Evolutionary conservation across 1,139 yeast genomes (phyloP).

Genomic region (Meyerozyma carpophila): DNA sequence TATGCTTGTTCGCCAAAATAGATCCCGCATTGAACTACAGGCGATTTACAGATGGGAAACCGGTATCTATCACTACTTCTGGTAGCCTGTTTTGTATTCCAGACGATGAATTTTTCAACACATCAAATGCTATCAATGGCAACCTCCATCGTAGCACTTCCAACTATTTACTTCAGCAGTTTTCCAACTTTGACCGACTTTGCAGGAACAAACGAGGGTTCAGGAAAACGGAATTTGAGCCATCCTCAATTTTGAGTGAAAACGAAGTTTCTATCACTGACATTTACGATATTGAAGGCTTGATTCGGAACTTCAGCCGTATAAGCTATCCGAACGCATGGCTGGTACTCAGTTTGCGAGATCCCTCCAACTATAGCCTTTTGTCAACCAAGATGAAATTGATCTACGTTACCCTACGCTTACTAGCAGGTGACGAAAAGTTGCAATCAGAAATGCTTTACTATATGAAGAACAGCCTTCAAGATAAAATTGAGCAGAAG

Average conservation of each 20-base stretch:
- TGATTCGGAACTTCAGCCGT: not conserved
- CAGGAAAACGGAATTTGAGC: not conserved
- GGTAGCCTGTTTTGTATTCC: not conserved
- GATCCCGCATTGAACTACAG: constrained; percentile 20
- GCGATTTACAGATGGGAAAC: constrained; percentile 3
- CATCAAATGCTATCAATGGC: not conserved
- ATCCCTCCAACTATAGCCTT: not conserved
- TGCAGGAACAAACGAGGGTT: not conserved
- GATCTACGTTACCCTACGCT: not conserved
- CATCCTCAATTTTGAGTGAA: not conserved
- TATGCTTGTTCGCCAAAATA: constrained; percentile 19
- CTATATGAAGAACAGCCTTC: not conserved
- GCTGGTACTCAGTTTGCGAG: not conserved
- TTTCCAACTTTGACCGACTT: not conserved
- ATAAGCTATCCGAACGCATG: not conserved
- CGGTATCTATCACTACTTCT: not conserved
- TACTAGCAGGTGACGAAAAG: not conserved
- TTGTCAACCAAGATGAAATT: not conserved
- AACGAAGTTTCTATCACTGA: not conserved
- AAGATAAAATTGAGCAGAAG: not conserved
- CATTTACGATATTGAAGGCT: not conserved
- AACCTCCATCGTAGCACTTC: not conserved
- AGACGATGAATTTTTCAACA: not conserved
- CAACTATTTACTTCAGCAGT: not conserved
- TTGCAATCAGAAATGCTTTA: not conserved